phyloP scores from a whole-genome alignment of 371 early-diverging fungal species.

The Mortierella sp. region DNA sequence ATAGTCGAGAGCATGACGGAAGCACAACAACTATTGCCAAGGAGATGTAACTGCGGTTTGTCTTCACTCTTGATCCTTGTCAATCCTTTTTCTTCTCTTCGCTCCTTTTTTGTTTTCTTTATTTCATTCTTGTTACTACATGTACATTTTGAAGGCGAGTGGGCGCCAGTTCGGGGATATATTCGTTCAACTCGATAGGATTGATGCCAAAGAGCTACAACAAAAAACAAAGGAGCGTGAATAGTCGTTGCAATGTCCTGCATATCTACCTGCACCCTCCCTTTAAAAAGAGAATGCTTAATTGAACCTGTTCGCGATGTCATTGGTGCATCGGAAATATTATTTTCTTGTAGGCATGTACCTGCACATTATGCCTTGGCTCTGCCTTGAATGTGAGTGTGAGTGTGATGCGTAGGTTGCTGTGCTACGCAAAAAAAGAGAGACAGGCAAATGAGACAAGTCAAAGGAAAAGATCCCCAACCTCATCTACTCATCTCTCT shows the following conservation, averaged over 20 bases:
- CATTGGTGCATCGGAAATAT: slow-evolving; percentile 2
- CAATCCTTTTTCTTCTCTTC: background rate
- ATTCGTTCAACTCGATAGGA: background rate
- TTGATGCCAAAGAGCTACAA: background rate
- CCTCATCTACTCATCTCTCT: background rate
- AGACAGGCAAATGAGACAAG: background rate
- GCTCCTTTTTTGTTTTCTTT: background rate
- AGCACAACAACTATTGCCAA: background rate
- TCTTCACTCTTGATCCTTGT: background rate
- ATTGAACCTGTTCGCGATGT: background rate
- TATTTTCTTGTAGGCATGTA: background rate
- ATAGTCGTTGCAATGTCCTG: background rate
- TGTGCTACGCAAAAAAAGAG: background rate
- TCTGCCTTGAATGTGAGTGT: background rate
- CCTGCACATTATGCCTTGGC: background rate
- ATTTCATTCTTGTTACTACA: background rate
- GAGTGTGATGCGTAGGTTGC: background rate
- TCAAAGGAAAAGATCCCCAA: background rate
- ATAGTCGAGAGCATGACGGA: background rate
- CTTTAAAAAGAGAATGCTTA: background rate
- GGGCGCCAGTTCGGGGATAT: background rate
- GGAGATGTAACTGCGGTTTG: background rate
- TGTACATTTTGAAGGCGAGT: background rate
- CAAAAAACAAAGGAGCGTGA: background rate
- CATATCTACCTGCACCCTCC: background rate